Evolutionary conservation across 2,329 filamentous ascomycete genomes (phyloP), one percentile per base, ranked within the genome.

Genomic region (Ascosphaera aggregata): DNA sequence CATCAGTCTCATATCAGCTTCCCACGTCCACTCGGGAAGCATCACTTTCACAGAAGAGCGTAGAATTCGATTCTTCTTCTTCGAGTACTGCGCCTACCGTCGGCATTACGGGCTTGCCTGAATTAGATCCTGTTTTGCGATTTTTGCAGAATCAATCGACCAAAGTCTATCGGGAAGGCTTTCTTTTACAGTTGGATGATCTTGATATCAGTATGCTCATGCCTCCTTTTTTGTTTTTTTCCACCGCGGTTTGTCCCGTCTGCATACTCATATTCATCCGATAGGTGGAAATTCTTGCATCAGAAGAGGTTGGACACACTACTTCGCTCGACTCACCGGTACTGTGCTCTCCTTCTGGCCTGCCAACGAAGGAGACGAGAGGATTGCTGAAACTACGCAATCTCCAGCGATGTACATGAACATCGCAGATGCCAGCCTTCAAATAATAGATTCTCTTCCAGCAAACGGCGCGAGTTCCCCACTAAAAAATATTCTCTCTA

Each of bases 271-370:
- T 49, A 65, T 42, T 9, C 24, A 36, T 36, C 39, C 18, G n/a
- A n/a, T 56, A 93, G 84, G 86, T 58, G 89, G 89, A 38, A 76
- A 78, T 45, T 80, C 84, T 9, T 91, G 86, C 52, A 59, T 69
- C 34, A 85, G 94, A 57, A 69, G 89, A 49, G 80, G 74, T 46
- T 98, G 89, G 89, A 79, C 79, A 30, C 89, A 98, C 63, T 94
- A 82, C 58, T 98, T 95, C 59, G 85, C 86, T 34, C 89, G 95
- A 55, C 73, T 98, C 13, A 82, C 94, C 15, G 89, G 89, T 46
- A 95, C 89, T 1, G 81, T 95, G 13, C 62, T 98, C 41, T 94
- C 89, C 4, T 63, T 95, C 38, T 98, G 89, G 89, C 86, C 98
- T 58, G 85, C 86, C 18, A 75, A 80, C 45, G 84, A 89, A 54